These are phyloP conservation scores for Margaritispora aquatica DNA, from an alignment of 495 filamentous ascomycete species.

Conservation along the genomic window DNA sequence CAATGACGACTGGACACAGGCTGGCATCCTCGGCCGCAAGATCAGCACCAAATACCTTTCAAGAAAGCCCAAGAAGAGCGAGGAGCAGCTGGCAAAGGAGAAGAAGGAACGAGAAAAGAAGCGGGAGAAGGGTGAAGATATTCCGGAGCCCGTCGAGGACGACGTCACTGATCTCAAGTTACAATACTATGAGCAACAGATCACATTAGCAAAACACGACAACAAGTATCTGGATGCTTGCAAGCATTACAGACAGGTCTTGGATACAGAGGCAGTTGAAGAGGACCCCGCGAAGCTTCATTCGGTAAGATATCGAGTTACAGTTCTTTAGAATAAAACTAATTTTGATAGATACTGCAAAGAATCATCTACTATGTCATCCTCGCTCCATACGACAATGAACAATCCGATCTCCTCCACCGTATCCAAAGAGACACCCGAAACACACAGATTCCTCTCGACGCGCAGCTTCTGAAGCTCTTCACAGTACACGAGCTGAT, in stretches of 20 bases:
- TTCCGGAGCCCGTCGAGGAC: slow-evolving; percentile 70
- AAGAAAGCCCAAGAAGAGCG: slow-evolving; percentile 81
- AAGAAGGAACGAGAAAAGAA: slow-evolving; percentile 76
- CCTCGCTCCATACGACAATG: slow-evolving; percentile 94
- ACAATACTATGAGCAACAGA: slow-evolving; percentile 94
- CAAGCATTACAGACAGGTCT: slow-evolving; percentile 93
- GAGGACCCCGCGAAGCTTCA: slow-evolving; percentile 79
- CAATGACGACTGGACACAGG: slow-evolving; percentile 92
- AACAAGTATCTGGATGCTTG: slow-evolving; percentile 94
- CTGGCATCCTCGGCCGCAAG: slow-evolving; percentile 88
- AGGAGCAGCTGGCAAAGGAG: slow-evolving; percentile 83
- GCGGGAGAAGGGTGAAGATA: slow-evolving; percentile 69
- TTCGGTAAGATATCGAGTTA: too few species aligned
- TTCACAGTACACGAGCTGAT: slow-evolving; percentile 96
- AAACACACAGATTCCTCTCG: slow-evolving; percentile 60
- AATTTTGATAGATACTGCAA: slow-evolving; percentile 63
- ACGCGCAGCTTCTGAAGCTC: slow-evolving; percentile 76
- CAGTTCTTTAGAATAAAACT: too few species aligned
- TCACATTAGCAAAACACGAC: slow-evolving; percentile 89
- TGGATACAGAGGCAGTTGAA: slow-evolving; percentile 92
- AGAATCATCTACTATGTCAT: slow-evolving; percentile 96
- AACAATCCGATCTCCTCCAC: slow-evolving; percentile 95
- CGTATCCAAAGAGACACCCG: slow-evolving; percentile 72
- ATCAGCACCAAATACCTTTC: slow-evolving; percentile 90
- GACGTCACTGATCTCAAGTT: slow-evolving; percentile 96